Evolutionary conservation across 306 rosid species (phyloP), one percentile per base, ranked within the genome.

Genomic region (Citrullus colocynthis): DNA sequence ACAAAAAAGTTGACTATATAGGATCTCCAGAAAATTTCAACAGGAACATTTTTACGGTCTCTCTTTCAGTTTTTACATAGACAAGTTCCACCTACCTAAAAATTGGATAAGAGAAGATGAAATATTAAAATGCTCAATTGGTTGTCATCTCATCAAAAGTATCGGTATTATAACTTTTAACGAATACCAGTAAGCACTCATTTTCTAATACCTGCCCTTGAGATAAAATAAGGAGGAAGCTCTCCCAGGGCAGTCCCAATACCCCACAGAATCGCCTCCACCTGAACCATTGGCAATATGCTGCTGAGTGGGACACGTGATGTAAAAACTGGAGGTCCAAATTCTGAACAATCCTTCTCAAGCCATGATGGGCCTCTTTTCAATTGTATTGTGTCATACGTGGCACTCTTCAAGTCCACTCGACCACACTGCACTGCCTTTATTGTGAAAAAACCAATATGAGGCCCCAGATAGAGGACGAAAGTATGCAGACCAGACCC

Each of bases 401-500:
- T 88, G 77, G 99, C 97, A 74, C 85, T 91, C 86, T 96, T 96
- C 78, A 96, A 85, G 88, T 96, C 99, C 81, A 96, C 93, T 74
- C 99, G 91, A 21, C 99, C 97, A 81, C 99, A 96, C 78, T 93
- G 98, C 89, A 88, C 83, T 21, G 99, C 93, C 85, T 96, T 96
- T 78, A 96, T 80, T 34, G 99, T 96, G 83, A 92, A 96, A 64
- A 96, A 76, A 0, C 98, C 99, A 79, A 96, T 88, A 84, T 96
- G 99, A 64, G 99, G 99, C 72, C 98, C 99, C 83, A 96, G 86
- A 87, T 96, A 96, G 17, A 93, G 92, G 85, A 96, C 97, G 83
- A 96, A 96, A 21, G 99, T 96, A 83, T 96, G 99, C 93, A 96
- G 86, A 79, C 99, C 99, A 85, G 99, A 93, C 71, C 99, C 99